Conservation (phyloP, 2,329 filamentous ascomycete species). For the Leptodontidium sp. region DNA sequence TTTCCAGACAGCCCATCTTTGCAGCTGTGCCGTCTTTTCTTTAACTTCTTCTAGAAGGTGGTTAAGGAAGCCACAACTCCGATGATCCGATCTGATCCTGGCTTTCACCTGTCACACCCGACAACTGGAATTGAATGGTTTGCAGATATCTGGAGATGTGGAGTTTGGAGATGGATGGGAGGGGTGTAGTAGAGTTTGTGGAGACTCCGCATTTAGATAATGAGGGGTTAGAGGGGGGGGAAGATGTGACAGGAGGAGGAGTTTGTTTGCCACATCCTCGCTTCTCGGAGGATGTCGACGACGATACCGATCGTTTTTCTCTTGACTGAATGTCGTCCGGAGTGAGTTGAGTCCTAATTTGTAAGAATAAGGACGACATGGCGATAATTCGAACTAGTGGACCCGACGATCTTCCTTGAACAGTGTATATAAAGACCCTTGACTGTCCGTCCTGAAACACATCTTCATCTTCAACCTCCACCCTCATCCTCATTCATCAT, state of each 20-base stretch:
- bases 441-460: not conserved
- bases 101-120: not conserved
- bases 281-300: not conserved
- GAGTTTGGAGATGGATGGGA: not conserved
- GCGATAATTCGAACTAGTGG: no score
- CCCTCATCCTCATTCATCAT: not conserved
- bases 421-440: not conserved
- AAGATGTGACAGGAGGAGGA: not conserved
- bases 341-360: no score
- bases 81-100: not conserved
- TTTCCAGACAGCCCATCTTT: not conserved
- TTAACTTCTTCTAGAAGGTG: not conserved
- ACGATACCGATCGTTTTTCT: not conserved
- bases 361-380: no score
- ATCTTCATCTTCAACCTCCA: not conserved
- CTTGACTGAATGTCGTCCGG: not conserved
- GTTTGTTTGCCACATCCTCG: not conserved
- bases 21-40: not conserved
- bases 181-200: not conserved
- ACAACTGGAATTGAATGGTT: not conserved
- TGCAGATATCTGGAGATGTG: not conserved
- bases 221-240: not conserved
- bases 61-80: not conserved
- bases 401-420: not conserved
- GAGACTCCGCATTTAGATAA: not conserved